Conservation (phyloP, 495 filamentous ascomycete genomes). For the Rhizodiscina lignyota region DNA sequence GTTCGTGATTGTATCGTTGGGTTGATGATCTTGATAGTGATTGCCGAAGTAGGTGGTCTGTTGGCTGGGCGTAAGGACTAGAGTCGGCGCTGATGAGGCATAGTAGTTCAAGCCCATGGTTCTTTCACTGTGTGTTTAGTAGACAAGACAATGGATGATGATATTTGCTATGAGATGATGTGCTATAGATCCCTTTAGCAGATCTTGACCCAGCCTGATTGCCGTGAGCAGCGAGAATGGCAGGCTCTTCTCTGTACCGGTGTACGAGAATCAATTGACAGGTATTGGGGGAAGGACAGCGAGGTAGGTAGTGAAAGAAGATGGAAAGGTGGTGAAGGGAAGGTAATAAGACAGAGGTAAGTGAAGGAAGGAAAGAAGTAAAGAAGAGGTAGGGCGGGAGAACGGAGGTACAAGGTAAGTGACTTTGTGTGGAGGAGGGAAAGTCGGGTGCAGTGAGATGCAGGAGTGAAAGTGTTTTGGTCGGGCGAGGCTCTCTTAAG, state of each 20-base stretch:
- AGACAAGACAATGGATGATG: constrained; percentile 4
- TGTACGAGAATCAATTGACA: too few relatives aligned
- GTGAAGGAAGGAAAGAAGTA: background rate
- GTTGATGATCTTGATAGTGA: background rate
- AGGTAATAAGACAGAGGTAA: background rate
- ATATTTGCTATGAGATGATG: too few relatives aligned
- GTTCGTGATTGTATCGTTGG: constrained; percentile 1
- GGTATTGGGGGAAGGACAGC: too few relatives aligned
- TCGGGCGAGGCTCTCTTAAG: background rate
- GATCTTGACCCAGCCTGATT: too few relatives aligned
- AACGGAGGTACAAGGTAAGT: background rate
- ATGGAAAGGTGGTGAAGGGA: constrained; percentile 3
- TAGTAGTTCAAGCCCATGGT: constrained; percentile 19
- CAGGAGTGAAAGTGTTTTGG: background rate
- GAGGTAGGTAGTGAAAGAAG: too few relatives aligned
- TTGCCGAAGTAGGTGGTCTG: constrained; percentile 8
- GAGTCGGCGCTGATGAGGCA: constrained; percentile 12
- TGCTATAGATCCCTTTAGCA: too few relatives aligned
- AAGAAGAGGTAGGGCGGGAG: background rate
- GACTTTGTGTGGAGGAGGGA: background rate
- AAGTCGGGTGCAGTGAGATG: background rate
- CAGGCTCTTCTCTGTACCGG: too few relatives aligned
- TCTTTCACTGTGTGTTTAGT: constrained; percentile 14
- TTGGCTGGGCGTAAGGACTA: constrained; percentile 14
- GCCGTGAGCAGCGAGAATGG: too few relatives aligned